Evolutionary conservation across 306 rosid genomes (phyloP).

Genomic region (Cucurbita maxima): DNA sequence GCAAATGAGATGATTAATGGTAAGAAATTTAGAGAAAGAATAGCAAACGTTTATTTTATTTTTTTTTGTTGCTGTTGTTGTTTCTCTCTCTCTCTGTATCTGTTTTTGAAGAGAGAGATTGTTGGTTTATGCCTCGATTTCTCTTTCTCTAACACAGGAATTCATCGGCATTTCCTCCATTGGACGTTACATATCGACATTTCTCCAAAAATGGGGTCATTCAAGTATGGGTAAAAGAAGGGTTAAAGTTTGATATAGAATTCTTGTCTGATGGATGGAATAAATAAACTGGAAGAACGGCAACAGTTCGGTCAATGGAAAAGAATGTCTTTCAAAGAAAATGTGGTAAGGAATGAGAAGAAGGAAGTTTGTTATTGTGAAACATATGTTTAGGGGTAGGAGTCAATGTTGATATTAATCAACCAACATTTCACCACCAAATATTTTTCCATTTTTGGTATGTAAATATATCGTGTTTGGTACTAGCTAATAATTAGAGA

Average conservation of each 20-base stretch:
- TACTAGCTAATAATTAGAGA: too few relatives aligned
- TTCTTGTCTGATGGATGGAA: not conserved
- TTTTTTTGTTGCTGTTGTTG: not conserved
- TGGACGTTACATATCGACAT: not conserved
- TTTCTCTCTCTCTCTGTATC: not conserved
- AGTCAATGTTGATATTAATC: not conserved
- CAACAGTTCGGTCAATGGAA: not conserved
- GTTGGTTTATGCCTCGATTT: not conserved
- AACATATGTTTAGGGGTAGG: not conserved
- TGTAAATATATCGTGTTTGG: too few relatives aligned
- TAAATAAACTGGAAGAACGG: not conserved
- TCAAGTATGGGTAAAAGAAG: not conserved
- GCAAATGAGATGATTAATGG: not conserved
- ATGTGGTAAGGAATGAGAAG: not conserved
- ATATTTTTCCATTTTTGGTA: not conserved
- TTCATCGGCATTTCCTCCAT: constrained; percentile 5
- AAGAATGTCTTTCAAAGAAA: too few relatives aligned
- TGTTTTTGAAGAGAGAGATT: not conserved
- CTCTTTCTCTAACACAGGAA: not conserved
- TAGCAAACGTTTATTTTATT: too few relatives aligned
- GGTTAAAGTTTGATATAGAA: not conserved
- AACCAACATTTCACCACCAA: not conserved
- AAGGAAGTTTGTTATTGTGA: not conserved
- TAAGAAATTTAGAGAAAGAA: not conserved
- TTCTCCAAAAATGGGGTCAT: not conserved